Evolutionary conservation across 1,139 yeast genomes (phyloP), one percentile per base, ranked within the genome.

Genomic region (Magnusiomyces paraingens): DNA sequence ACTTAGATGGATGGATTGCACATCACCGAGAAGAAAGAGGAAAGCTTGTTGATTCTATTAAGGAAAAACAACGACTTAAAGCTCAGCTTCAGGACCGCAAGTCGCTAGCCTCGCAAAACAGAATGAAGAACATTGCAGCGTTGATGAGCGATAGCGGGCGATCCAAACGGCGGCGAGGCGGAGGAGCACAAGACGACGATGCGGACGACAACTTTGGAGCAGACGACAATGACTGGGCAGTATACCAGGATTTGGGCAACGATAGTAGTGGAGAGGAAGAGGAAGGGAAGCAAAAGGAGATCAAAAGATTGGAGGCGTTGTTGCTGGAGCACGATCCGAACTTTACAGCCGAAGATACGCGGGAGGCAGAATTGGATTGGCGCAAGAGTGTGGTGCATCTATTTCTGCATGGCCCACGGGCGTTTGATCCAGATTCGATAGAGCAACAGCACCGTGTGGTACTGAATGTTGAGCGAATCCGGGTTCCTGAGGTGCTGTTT

Each of bases 191-290:
- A 12, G 96, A 88, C 64, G 89, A 87, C 64, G 96, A 89, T 66
- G 95, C 95, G 12, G 90, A 84, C 64, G 98, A 91, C 69, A 89
- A 91, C 0, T 93, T 93, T 70, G 98, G 98, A 57, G 93, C 97
- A 2, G 85, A 90, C 64, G 99, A 93, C 66, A 96, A 87, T 54
- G 99, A 93, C 68, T 93, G 98, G 98, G 81, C 86, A 44, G 83
- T 90, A 21, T 93, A 93, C 67, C 79, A 95, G 62, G 95, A 89
- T 63, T 85, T 90, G 52, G 82, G 90, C 20, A 83, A 81, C 58
- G 84, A 78, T 14, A 83, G 83, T 22, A 85, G 88, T 59, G 82
- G 80, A 53, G 91, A 84, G 58, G 91, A 83, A 61, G 83, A 84
- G 52, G 81, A 83, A 56, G 95, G 86, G 55, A 86, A 81, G 52